Evolutionary conservation across 108 stramenopile genomes (phyloP).

Genomic region (Pelagomonas calceolata): DNA sequence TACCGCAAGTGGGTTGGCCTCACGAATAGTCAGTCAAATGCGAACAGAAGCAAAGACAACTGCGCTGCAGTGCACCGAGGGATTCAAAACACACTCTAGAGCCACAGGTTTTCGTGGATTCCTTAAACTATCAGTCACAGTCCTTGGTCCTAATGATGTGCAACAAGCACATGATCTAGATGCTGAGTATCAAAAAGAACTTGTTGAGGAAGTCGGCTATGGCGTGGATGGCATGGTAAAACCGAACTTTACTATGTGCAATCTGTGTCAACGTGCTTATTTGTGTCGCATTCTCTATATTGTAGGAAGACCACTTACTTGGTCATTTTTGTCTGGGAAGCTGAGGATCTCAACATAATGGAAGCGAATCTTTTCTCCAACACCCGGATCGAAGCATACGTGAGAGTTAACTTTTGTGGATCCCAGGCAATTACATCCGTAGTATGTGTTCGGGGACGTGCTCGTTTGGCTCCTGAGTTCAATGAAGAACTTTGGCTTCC

Average conservation of each 20-base stretch:
- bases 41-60: no score
- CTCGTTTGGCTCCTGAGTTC: constrained; percentile 3
- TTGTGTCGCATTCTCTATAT: no score
- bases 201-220: constrained; percentile 10
- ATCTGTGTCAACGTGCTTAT: no score
- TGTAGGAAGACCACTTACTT: no score
- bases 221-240: constrained; percentile 8
- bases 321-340: constrained; percentile 15
- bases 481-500: constrained; percentile 33
- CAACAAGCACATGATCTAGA: constrained; percentile 13
- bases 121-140: constrained; percentile 39
- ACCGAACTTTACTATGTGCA: no score
- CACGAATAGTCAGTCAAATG: constrained; percentile 33
- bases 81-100: no score
- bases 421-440: not conserved
- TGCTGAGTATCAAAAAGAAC: constrained; percentile 19
- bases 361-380: constrained; percentile 12
- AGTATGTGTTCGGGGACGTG: no score
- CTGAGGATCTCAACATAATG: constrained; percentile 29
- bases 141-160: constrained; percentile 50
- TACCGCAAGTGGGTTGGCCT: constrained; percentile 45
- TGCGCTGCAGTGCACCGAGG: no score
- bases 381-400: constrained; percentile 33
- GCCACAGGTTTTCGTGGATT: constrained; percentile 46
- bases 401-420: constrained; percentile 10